Percentiles rank a stretch among this genome's conserved stretches.
Conservation (phyloP, 148 eudicot species). For the Arctostaphylos glauca region DNA sequence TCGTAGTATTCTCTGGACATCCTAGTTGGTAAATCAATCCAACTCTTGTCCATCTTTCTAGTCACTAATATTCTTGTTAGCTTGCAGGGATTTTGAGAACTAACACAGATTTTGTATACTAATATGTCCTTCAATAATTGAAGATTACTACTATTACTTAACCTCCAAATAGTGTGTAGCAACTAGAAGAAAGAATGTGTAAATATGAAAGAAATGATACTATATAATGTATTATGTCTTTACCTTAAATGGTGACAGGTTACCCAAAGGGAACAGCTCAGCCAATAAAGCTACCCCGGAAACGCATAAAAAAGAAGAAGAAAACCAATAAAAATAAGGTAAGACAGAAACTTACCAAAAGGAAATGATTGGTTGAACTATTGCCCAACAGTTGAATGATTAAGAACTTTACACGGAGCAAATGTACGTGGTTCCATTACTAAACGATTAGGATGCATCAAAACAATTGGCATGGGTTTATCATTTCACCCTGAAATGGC, state of each 20-base stretch:
- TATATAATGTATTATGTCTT: neutral
- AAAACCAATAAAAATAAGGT: neutral
- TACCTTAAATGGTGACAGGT: neutral
- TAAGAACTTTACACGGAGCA: neutral
- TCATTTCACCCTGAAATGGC: too few relatives aligned
- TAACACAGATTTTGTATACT: neutral
- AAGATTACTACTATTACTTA: neutral
- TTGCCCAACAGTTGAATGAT: too few relatives aligned
- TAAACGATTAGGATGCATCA: neutral
- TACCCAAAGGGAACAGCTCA: neutral
- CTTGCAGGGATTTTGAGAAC: neutral
- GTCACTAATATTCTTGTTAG: neutral
- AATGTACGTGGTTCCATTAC: neutral
- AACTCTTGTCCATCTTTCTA: too few relatives aligned
- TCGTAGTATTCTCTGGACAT: too few relatives aligned
- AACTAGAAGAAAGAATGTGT: neutral
- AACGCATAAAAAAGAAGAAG: neutral
- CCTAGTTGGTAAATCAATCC: too few relatives aligned
- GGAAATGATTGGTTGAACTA: too few relatives aligned
- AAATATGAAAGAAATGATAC: neutral
- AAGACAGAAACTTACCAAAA: neutral
- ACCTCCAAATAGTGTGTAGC: neutral
- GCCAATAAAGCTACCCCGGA: neutral
- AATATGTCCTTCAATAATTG: neutral
- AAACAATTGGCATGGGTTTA: too few relatives aligned